Percentiles rank a stretch among this genome's conserved stretches.
Conservation (phyloP, 176 grass and related monocot genomes). For the Oryza nivara region DNA sequence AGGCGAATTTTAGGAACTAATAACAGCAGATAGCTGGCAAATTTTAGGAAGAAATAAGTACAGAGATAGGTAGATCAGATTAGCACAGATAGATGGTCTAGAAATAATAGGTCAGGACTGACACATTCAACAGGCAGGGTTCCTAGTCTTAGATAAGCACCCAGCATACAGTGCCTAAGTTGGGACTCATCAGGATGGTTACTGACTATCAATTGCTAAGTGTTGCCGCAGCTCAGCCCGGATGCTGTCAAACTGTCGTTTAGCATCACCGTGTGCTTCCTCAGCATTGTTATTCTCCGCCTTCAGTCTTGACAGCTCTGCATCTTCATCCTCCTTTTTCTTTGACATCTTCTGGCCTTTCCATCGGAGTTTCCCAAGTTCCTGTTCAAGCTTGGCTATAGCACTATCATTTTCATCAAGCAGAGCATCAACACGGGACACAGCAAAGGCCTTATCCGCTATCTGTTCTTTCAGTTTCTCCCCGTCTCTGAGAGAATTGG, state of each 20-base stretch:
- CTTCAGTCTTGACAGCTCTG: conserved; percentile 33
- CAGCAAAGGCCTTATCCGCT: background rate
- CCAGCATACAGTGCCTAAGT: background rate
- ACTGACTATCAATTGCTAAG: background rate
- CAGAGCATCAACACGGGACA: conserved; percentile 8
- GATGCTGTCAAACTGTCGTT: conserved; percentile 18
- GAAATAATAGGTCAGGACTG: conserved; percentile 2
- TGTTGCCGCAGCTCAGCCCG: conserved; percentile 29
- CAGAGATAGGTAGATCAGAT: background rate
- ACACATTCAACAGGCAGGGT: background rate
- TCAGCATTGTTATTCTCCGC: background rate
- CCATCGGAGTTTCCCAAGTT: conserved; percentile 40
- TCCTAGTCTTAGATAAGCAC: background rate
- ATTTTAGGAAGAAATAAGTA: background rate
- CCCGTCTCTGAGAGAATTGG: background rate
- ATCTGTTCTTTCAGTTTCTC: conserved; percentile 34
- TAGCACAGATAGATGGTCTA: conserved; percentile 12
- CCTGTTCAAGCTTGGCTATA: conserved; percentile 46
- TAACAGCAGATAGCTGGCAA: background rate
- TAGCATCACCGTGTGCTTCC: background rate
- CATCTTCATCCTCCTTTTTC: conserved; percentile 25
- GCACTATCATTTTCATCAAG: conserved; percentile 42
- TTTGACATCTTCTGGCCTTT: conserved; percentile 33
- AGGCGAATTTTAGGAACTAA: too few relatives aligned
- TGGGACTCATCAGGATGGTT: background rate